Conservation (phyloP, 2,329 filamentous ascomycete species). For the Mariannaea sp. region DNA sequence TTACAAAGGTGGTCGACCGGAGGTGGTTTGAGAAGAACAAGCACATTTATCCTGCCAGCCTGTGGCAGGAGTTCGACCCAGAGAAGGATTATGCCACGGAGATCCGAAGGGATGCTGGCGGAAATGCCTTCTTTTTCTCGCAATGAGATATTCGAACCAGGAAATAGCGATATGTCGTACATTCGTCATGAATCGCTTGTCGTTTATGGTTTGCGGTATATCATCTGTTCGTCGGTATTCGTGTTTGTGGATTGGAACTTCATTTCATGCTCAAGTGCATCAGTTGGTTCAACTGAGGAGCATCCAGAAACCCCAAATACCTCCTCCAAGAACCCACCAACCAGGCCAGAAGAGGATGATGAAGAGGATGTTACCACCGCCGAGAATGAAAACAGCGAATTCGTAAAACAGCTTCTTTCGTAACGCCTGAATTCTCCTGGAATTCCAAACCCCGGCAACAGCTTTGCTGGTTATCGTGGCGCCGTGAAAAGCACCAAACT, state of each 20-base stretch:
- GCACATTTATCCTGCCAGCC: constrained; percentile 94
- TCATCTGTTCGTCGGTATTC: constrained; percentile 8
- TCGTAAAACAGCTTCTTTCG: constrained; percentile 57
- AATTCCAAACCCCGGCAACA: constrained; percentile 45
- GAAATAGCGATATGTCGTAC: constrained; percentile 5
- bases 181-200: too few species aligned
- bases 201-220: too few species aligned
- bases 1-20: constrained; percentile 94
- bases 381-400: constrained; percentile 56
- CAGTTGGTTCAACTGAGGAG: constrained; percentile 40
- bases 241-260: constrained; percentile 16
- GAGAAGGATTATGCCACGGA: constrained; percentile 82
- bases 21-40: constrained; percentile 98
- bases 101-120: constrained; percentile 80
- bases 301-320: constrained; percentile 42
- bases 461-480: constrained; percentile 39
- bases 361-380: constrained; percentile 54
- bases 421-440: constrained; percentile 42
- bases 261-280: constrained; percentile 7
- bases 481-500: constrained; percentile 38
- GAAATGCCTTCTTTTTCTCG: constrained; percentile 91
- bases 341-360: constrained; percentile 62
- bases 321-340: constrained; percentile 53
- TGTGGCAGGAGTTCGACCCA: constrained; percentile 94
- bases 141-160: constrained; percentile 36